Evolutionary conservation across 371 early-diverging fungal species (phyloP).

Genomic region (Mortierella sp.): DNA sequence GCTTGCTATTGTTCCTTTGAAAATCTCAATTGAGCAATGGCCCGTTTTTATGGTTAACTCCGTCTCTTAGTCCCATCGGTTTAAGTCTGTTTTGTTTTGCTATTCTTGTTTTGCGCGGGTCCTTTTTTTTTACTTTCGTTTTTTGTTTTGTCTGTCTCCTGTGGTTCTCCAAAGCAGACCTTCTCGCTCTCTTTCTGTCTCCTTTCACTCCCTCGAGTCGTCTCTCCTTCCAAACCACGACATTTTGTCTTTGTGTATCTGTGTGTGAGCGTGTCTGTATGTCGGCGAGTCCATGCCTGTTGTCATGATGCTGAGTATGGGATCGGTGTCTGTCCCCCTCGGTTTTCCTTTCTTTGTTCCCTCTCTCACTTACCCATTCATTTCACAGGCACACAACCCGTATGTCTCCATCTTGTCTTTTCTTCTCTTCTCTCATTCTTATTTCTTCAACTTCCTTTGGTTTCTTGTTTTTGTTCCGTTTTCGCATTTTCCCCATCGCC

Average conservation of each 20-base stretch:
- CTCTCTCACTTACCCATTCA: neutral
- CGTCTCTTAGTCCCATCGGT: neutral
- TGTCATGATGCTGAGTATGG: neutral
- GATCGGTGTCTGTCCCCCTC: constrained; percentile 5
- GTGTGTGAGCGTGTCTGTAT: neutral
- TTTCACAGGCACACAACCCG: neutral
- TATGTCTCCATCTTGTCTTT: neutral
- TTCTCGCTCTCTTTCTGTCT: constrained; percentile 1
- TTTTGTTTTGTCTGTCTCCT: constrained; percentile 3
- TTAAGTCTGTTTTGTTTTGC: neutral
- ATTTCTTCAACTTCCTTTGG: neutral
- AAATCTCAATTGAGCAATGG: neutral
- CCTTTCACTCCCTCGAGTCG: neutral
- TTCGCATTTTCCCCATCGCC: neutral
- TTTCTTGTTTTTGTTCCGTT: neutral
- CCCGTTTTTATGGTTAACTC: neutral
- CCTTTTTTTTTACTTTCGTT: neutral
- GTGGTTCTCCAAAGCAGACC: neutral
- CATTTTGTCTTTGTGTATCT: neutral
- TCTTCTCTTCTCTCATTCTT: neutral
- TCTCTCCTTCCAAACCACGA: neutral
- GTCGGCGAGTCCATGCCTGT: neutral
- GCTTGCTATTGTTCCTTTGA: neutral
- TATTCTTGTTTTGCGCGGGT: neutral
- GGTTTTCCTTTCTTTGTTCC: neutral